Evolutionary conservation across 108 stramenopile genomes (phyloP).

Genomic region (Cyclotella baltica): DNA sequence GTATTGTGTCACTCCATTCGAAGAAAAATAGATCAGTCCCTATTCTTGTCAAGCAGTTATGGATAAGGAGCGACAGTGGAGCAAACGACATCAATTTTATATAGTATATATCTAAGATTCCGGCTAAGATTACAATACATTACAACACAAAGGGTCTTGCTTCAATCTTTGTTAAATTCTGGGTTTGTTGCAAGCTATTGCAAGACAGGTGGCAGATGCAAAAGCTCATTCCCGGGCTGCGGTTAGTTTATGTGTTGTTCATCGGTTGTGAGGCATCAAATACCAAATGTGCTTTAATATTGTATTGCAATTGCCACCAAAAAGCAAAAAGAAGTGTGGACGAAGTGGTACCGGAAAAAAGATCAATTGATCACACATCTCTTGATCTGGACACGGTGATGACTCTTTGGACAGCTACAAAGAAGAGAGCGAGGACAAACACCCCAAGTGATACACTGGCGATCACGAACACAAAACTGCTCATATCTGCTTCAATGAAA

Average conservation of each 20-base stretch:
- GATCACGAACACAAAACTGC: conserved; percentile 29
- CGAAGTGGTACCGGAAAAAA: conserved; percentile 77
- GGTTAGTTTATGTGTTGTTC: conserved; percentile 29
- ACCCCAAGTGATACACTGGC: too few species aligned
- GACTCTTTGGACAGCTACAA: conserved; percentile 51
- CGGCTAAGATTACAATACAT: too few species aligned
- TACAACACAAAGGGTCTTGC: conserved; percentile 59
- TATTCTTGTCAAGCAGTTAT: too few species aligned
- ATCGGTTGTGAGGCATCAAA: neutral
- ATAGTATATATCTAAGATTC: too few species aligned
- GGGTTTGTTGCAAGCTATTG: conserved; percentile 88
- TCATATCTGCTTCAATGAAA: neutral
- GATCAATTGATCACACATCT: conserved; percentile 75
- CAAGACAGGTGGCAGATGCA: conserved; percentile 77
- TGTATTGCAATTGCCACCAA: neutral
- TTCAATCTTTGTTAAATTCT: conserved; percentile 71
- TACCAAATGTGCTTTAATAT: too few species aligned
- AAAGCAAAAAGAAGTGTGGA: conserved; percentile 67
- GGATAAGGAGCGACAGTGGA: too few species aligned
- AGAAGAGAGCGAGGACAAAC: conserved; percentile 50
- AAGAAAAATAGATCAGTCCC: too few species aligned
- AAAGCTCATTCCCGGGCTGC: conserved; percentile 75
- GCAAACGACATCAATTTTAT: too few species aligned
- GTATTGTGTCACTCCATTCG: too few species aligned
- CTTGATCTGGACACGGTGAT: conserved; percentile 73